Evolutionary conservation across 202 grass and related monocot species (phyloP), one percentile per base, ranked within the genome.

Genomic region (Panicum virgatum): DNA sequence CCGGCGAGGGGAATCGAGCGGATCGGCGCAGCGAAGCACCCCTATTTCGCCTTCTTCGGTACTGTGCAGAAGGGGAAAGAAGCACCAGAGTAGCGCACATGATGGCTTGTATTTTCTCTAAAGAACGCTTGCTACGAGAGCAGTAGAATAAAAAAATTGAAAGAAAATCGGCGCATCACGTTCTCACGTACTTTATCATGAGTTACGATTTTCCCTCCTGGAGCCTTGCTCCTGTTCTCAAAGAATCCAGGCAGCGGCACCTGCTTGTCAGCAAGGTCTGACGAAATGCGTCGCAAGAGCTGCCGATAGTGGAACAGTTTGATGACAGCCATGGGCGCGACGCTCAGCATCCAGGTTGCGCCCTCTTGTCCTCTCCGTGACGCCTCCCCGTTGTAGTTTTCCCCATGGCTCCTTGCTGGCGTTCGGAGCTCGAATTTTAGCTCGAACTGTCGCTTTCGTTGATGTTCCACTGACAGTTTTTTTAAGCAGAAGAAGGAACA

Each of bases 361-460:
- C 36, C 9, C 50, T 20, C 64, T 62, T n/a, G 77, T 81, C 82
- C 2, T 66, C 83, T 44, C 20, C 20, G 8, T 23, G 66, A 66
- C 87, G 30, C 72, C 10, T 82, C 40, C 48, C 72, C 30, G 12
- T 66, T 81, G 83, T 82, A 58, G 18, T 8, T 62, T 78, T 62
- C 65, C 73, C 46, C 26, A 29, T 15, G 32, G 73, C 59, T 14
- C 13, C 18, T 67, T 36, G 60, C 18, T 67, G 36, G 60, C 61
- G 19, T 73, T 14, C 12, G 4, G 70, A 63, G 40, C 37, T 56
- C 12, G 57, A 72, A 72, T 72, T 72, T 48, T 43, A 42, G 40
- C 42, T n/a, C 13, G 58, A 89, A 85, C 78, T 82, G 47, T 72
- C 78, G 58, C 47, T 86, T 77, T 78, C 62, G 50, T 37, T 59